These are phyloP conservation scores for Malus sylvestris DNA, from an alignment of 306 rosid species.

Conservation along the genomic window DNA sequence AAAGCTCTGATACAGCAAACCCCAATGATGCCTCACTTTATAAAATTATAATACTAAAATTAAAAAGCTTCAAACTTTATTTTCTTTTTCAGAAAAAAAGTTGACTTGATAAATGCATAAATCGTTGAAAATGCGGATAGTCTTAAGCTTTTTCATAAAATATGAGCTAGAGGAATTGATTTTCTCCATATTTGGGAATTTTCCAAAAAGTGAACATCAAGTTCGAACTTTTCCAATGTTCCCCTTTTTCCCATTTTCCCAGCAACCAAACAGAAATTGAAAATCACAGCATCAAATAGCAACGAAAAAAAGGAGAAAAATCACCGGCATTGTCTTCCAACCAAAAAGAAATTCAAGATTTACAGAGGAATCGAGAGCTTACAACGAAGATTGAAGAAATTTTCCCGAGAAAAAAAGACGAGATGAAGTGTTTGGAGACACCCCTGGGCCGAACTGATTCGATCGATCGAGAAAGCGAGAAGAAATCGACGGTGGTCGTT, in stretches of 20 bases:
- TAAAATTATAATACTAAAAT: neutral
- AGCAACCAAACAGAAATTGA: constrained; percentile 6
- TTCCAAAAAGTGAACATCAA: neutral
- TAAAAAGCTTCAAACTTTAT: neutral
- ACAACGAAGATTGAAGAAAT: constrained; percentile 22
- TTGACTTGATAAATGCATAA: neutral
- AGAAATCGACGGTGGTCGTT: neutral
- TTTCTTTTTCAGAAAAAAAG: neutral
- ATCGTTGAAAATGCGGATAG: neutral
- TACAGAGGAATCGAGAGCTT: constrained; percentile 1
- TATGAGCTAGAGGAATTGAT: neutral
- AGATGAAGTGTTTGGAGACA: neutral
- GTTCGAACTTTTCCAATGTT: neutral
- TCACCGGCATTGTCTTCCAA: constrained; percentile 6
- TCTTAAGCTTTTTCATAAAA: neutral
- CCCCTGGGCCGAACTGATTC: neutral
- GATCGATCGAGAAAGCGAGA: neutral
- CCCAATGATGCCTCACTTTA: neutral
- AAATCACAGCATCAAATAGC: neutral
- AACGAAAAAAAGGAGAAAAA: neutral
- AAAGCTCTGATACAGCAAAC: neutral
- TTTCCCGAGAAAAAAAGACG: neutral
- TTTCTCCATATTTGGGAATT: neutral
- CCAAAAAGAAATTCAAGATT: neutral
- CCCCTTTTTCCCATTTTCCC: neutral